Percentiles rank a stretch among this genome's conserved stretches.
Conservation (phyloP, 139 green algal species). For the Chlorella sp. region DNA sequence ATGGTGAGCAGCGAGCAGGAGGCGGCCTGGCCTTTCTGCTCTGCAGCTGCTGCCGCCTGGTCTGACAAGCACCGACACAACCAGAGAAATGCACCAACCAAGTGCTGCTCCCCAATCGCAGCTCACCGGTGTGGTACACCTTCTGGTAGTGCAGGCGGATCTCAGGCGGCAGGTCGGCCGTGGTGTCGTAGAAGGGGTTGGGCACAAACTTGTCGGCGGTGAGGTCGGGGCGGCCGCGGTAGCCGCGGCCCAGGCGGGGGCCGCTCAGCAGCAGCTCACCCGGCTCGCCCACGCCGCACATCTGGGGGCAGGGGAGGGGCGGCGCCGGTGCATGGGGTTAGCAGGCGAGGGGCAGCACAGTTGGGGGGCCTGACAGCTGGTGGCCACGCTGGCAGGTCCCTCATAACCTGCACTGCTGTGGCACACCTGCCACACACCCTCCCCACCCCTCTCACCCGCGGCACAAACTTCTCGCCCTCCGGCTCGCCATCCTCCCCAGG, state of each 20-base stretch:
- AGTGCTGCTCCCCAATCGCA: too few species aligned
- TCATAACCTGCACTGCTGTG: too few species aligned
- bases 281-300: constrained; percentile 44
- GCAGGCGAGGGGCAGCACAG: background rate
- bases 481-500: constrained; percentile 9
- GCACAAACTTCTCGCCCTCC: background rate
- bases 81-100: too few species aligned
- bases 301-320: constrained; percentile 27
- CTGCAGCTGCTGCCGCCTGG: too few species aligned
- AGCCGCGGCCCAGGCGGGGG: constrained; percentile 52
- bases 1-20: background rate
- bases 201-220: constrained; percentile 57
- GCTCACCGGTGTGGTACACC: constrained; percentile 41
- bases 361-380: too few species aligned
- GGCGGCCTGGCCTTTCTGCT: too few species aligned
- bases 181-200: constrained; percentile 50
- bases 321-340: background rate
- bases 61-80: too few species aligned
- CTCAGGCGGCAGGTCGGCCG: background rate
- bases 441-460: background rate
- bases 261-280: constrained; percentile 66
- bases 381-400: too few species aligned
- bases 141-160: constrained; percentile 36
- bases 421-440: background rate
- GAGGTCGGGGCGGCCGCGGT: constrained; percentile 44